Conservation (phyloP, 108 stramenopile genomes). For the Cyclotella cryptica region DNA sequence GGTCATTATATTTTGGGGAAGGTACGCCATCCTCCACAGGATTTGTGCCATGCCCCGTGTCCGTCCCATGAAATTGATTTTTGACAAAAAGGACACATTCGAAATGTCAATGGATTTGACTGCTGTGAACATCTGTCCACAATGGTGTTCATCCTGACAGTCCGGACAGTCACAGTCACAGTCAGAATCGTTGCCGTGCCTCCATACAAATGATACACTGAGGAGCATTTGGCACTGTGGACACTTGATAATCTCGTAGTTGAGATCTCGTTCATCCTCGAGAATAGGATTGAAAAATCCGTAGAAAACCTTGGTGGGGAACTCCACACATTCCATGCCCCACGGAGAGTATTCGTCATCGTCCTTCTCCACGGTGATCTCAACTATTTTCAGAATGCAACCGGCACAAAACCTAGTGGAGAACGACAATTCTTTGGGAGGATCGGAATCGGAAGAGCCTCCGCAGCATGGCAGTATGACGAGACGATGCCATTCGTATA, state of each 20-base stretch:
- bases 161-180: conserved; percentile 1
- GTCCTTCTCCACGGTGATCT: background rate
- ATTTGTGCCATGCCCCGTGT: background rate
- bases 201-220: background rate
- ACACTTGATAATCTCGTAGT: background rate
- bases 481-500: background rate
- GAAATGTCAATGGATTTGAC: background rate
- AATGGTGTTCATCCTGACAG: background rate
- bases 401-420: background rate
- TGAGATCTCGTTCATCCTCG: background rate
- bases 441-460: background rate
- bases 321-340: background rate
- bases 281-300: too few relatives aligned
- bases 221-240: background rate
- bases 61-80: background rate
- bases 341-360: conserved; percentile 1
- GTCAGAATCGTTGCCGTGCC: background rate
- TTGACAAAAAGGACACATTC: background rate
- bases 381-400: background rate
- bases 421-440: conserved; percentile 2
- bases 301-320: background rate
- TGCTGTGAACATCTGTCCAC: background rate
- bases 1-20: background rate
- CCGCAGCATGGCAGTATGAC: conserved; percentile 3
- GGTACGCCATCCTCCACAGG: background rate